Conservation (phyloP, 2,329 filamentous ascomycete genomes). For the Fusarium oxysporum region DNA sequence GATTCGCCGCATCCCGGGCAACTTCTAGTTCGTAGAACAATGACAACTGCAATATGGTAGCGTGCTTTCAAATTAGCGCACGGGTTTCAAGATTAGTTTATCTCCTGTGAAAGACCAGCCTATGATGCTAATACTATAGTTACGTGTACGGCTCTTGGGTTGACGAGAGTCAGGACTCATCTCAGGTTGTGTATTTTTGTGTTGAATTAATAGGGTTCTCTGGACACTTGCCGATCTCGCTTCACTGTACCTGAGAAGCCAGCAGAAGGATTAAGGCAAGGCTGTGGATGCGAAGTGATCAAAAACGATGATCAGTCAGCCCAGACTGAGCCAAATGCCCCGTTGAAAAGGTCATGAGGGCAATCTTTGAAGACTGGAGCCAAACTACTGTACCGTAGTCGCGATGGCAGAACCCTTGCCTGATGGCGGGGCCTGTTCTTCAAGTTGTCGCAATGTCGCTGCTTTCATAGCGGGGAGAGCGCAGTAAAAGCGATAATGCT, state of each 20-base stretch:
- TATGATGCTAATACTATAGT: background rate
- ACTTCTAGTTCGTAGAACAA: background rate
- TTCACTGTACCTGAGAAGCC: background rate
- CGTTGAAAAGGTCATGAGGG: background rate
- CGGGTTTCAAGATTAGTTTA: conserved; percentile 1
- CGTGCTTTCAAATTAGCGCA: conserved; percentile 8
- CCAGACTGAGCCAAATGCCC: background rate
- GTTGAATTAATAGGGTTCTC: background rate
- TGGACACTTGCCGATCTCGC: conserved; percentile 4
- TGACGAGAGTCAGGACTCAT: background rate
- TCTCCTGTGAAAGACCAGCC: background rate
- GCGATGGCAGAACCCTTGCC: conserved; percentile 1
- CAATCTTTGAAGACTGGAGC: background rate
- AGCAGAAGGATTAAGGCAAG: background rate
- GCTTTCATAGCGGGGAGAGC: background rate
- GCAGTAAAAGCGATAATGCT: background rate
- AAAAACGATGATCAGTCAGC: background rate
- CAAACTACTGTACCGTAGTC: background rate
- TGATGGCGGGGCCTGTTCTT: background rate
- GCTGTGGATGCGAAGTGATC: background rate
- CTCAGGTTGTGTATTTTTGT: background rate
- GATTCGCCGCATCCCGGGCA: conserved; percentile 11
- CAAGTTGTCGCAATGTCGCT: background rate
- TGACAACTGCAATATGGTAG: background rate
- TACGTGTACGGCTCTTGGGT: conserved; percentile 2